Percentiles rank a stretch among this genome's conserved stretches.
Conservation (phyloP, 1,284 basidiomycete genomes). For the Schizopora paradoxa region DNA sequence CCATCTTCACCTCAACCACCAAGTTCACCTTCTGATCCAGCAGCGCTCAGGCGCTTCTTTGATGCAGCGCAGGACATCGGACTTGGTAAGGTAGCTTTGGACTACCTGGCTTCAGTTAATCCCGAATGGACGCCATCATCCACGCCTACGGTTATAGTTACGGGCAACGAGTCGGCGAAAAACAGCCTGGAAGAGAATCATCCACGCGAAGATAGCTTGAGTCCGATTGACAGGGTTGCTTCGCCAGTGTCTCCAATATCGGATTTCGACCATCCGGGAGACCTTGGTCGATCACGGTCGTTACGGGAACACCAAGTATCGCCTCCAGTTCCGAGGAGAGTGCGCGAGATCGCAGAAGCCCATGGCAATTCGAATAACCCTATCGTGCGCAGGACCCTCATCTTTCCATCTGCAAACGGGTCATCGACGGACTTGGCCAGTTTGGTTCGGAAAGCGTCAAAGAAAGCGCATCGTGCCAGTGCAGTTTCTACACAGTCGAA, state of each 20-base stretch:
- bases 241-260: constrained; percentile 14
- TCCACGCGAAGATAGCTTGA: constrained; percentile 63
- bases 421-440: constrained; percentile 49
- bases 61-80: constrained; percentile 70
- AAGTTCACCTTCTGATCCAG: constrained; percentile 26
- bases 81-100: constrained; percentile 62
- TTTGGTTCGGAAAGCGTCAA: constrained; percentile 50
- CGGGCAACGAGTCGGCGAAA: no score
- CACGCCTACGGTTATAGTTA: constrained; percentile 48
- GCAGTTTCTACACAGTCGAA: constrained; percentile 46
- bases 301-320: constrained; percentile 10
- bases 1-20: constrained; percentile 8
- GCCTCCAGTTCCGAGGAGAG: constrained; percentile 36
- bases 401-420: constrained; percentile 59
- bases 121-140: no score
- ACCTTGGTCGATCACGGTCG: constrained; percentile 10
- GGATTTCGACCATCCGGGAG: constrained; percentile 11
- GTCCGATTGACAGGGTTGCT: constrained; percentile 44
- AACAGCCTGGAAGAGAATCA: constrained; percentile 53
- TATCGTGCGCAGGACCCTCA: constrained; percentile 70
- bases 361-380: constrained; percentile 36
- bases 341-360: constrained; percentile 31
- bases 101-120: constrained; percentile 62
- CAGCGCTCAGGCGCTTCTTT: constrained; percentile 63
- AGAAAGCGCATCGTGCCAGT: constrained; percentile 40